Base-by-base conservation (phyloP, 441 rosid genomes). In the Eutrema salsugineum region DNA sequence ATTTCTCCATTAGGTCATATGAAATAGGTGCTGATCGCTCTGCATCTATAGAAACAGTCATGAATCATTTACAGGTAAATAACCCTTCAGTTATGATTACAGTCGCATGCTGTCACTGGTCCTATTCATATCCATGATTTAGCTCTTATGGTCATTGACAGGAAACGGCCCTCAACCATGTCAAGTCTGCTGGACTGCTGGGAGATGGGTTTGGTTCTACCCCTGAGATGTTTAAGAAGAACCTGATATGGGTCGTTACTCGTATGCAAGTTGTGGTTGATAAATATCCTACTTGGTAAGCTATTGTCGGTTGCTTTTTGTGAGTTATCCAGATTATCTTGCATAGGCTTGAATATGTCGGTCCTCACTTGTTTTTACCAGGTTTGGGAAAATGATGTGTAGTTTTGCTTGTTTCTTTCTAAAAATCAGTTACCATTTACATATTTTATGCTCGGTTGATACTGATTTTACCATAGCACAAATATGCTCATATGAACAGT, bases 1-100 rank as follows among this genome's bases (percentile, higher is more conserved):
- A 90, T 73, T 95, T 95, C 66, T 88, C 94, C 2, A 95, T 95
- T 60, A 87, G 99, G 83, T 96, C 99, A 0, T 96, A 96, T 83
- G 99, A 96, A 76, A 96, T 96, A 73, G 99, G 98, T 50, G 99
- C 98, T 36, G 99, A 95, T 79, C 95, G 97, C 11, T 81, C 98
- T 0, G 99, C 99, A 1, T 96, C 99, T 54, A 96, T 93, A 83
- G 99, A 93, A 83, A 96, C 99, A 0, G 53, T 93, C n/a, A 96
- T 96, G 99, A 93, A 96, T 81, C 98, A 93, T 79, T 84, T 96
- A 43, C 99, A 95, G 90, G 99, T 93, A 82, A 24, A 24, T 24
- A 24, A 2, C 56, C 15, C 38, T 58, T 76, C 36, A 5, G n/a
- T 59, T 70, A 16, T 71, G 16, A n/a, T 27, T 55, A 46, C 15